Evolutionary conservation across 169 alveolate genomes (phyloP).

Genomic region (Eimeria tenella): DNA sequence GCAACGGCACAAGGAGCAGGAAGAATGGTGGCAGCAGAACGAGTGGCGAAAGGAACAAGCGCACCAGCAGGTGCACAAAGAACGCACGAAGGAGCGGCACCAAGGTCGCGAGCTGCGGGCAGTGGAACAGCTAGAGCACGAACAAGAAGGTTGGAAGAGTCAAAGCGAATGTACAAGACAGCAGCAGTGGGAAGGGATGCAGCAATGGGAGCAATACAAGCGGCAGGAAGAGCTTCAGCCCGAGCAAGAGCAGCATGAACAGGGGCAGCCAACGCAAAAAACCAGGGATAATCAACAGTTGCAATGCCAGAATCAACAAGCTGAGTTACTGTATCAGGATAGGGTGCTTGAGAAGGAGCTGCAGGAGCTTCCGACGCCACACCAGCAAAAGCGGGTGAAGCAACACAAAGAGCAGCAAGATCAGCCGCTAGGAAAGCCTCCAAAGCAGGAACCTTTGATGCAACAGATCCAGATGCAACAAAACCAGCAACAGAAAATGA

Average conservation of each 20-base stretch:
- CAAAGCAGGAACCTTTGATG: no score
- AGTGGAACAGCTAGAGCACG: conserved; percentile 3
- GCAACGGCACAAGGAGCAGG: background rate
- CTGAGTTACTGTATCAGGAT: background rate
- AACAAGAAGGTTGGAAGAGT: background rate
- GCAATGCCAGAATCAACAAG: background rate
- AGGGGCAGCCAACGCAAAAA: background rate
- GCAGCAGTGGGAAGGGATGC: background rate
- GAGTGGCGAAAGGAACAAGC: background rate
- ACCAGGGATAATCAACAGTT: background rate
- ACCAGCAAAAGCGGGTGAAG: background rate
- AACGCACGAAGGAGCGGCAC: background rate
- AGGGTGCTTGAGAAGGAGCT: background rate
- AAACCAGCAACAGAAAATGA: no score
- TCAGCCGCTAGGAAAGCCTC: background rate
- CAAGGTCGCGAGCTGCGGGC: background rate
- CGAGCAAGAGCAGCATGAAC: background rate
- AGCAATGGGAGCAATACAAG: background rate
- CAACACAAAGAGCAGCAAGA: background rate
- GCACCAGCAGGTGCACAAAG: no score
- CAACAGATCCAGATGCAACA: no score
- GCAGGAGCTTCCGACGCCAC: conserved; percentile 6
- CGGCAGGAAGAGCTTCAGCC: background rate
- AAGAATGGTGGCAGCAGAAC: background rate
- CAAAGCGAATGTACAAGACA: background rate